phyloP scores from a whole-genome alignment of 495 filamentous ascomycete species.

The Aspergillus nanangensis region DNA sequence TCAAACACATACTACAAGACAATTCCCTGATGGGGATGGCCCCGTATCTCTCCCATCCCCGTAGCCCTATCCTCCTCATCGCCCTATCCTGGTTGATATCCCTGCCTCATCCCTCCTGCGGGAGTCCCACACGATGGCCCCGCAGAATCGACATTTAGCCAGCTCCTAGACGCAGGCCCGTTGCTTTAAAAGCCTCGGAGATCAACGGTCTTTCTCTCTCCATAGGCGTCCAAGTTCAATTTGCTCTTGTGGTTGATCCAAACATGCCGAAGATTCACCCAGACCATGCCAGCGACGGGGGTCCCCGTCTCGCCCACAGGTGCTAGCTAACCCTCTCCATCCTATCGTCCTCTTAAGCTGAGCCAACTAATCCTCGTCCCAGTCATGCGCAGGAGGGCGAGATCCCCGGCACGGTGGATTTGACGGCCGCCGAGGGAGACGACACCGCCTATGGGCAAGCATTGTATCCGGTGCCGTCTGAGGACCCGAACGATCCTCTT shows the following conservation, averaged over 20 bases:
- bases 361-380: background rate
- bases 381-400: constrained; percentile 57
- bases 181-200: background rate
- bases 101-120: too few relatives aligned
- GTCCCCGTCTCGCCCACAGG: background rate
- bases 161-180: background rate
- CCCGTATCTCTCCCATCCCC: background rate
- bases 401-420: constrained; percentile 54
- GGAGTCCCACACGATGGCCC: background rate
- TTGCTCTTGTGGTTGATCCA: background rate
- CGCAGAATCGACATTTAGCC: background rate
- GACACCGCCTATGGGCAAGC: constrained; percentile 58
- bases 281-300: background rate
- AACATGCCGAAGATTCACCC: background rate
- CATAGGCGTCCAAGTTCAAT: too few relatives aligned
- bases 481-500: constrained; percentile 63
- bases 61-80: background rate
- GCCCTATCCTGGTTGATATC: too few relatives aligned
- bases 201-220: background rate
- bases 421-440: constrained; percentile 54
- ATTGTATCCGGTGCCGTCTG: constrained; percentile 56
- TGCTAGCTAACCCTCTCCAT: background rate
- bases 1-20: background rate
- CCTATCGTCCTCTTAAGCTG: too few relatives aligned
- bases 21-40: background rate